Base-by-base conservation (phyloP, 768 basidiomycete genomes). In the Cubamyces lactineus region DNA sequence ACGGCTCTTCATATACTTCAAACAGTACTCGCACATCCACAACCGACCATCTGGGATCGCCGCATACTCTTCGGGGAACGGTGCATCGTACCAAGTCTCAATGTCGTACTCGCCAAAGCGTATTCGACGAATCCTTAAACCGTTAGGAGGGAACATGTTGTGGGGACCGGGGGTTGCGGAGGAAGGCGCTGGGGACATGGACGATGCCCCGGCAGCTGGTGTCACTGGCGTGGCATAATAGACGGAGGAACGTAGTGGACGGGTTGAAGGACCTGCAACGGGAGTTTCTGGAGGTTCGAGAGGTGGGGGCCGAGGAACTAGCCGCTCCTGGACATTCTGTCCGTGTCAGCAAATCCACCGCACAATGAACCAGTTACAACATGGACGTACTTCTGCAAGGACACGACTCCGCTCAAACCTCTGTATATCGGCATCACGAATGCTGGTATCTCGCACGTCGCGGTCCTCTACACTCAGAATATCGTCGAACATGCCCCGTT, bases 21-120 rank as follows among this genome's bases (percentile, higher is more conserved):
- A 73, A 72, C 97, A 99, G 73, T 94, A 97, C 73, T 98, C 96
- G 75, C 97, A 99, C 72, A 97, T 88, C 94, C 94, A 98, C 60
- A 99, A 76, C 56, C 88, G 80, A 17, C 96, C 95, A 67, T 98
- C 94, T 21, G 94, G 92, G 58, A 96, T 89, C 57, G 86, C 85
- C 43, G 93, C 86, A 74, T 97, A 98, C 74, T 99, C 97, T 72
- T 98, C 96, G 0, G 97, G 96, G 73, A 98, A 98, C 6, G 97
- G 97, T 23, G 97, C 97, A 72, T 97, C 94, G 74, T 94, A 98
- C 97, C 97, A 99, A 3, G 97, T 98, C 73, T 94, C 87, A 71
- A 98, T 94, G 70, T 98, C 95, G 72, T 81, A 96, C 58, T 85
- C 81, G 26, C 96, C 96, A 68, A 98, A 96, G 28, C 94, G 87